phyloP scores from a whole-genome alignment of 176 grass and related monocot species.

The Cenchrus purpureus region DNA sequence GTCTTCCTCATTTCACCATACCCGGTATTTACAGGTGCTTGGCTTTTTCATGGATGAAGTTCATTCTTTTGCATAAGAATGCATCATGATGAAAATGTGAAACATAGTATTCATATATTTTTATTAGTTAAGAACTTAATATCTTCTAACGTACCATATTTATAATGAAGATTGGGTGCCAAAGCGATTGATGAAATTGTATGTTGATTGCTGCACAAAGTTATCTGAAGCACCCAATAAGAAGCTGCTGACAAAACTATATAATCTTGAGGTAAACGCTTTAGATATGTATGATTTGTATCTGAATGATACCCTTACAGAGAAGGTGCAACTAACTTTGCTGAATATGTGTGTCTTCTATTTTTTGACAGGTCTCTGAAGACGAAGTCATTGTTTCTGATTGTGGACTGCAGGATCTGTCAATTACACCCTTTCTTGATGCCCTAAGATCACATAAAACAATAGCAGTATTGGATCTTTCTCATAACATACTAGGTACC shows the following conservation, averaged over 20 bases:
- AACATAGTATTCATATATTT: not conserved
- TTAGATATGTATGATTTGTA: conserved; percentile 31
- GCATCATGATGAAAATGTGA: conserved; percentile 10
- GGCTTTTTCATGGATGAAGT: conserved; percentile 10
- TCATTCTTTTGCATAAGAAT: conserved; percentile 23
- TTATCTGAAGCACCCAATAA: conserved; percentile 72
- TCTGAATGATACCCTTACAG: conserved; percentile 32
- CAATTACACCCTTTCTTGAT: conserved; percentile 74
- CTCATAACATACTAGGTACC: conserved; percentile 93
- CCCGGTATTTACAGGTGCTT: not conserved
- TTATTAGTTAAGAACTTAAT: not conserved
- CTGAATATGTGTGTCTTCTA: conserved; percentile 33
- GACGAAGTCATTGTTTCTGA: conserved; percentile 94
- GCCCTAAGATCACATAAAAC: conserved; percentile 84
- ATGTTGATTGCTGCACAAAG: conserved; percentile 84
- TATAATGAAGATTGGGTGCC: conserved; percentile 77
- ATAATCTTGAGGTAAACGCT: conserved; percentile 81
- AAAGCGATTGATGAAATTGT: conserved; percentile 91
- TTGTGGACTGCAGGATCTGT: conserved; percentile 85
- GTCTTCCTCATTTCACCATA: not conserved
- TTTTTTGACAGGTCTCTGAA: conserved; percentile 81
- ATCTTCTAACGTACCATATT: conserved; percentile 31
- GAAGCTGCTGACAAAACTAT: conserved; percentile 79
- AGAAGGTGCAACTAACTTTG: conserved; percentile 40
- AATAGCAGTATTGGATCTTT: conserved; percentile 91